These are phyloP conservation scores for Vaccinium vitisidaea DNA, from an alignment of 148 eudicot genomes.

Conservation along the genomic window DNA sequence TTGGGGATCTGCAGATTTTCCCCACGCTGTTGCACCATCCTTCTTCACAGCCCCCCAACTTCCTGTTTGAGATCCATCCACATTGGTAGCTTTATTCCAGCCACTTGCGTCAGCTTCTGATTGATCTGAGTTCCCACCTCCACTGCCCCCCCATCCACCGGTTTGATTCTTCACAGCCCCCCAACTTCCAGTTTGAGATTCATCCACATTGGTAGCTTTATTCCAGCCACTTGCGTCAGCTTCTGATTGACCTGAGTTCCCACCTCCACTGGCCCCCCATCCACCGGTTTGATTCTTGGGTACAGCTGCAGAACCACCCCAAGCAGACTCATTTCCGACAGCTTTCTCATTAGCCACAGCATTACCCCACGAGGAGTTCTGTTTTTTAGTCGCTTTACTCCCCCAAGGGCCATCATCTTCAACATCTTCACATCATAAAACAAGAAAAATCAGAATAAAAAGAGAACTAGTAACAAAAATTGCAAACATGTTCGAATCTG, in stretches of 20 bases:
- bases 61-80: slow-evolving; percentile 19
- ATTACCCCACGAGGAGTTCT: slow-evolving; percentile 46
- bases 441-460: not conserved
- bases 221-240: slow-evolving; percentile 28
- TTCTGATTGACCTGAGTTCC: slow-evolving; percentile 23
- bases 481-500: not conserved
- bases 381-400: slow-evolving; percentile 37
- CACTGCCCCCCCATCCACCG: slow-evolving; percentile 34
- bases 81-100: slow-evolving; percentile 23
- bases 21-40: slow-evolving; percentile 26
- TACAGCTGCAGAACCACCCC: slow-evolving; percentile 35
- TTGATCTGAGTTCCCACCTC: slow-evolving; percentile 22
- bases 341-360: slow-evolving; percentile 29
- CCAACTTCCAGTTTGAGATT: slow-evolving; percentile 27
- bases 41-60: slow-evolving; percentile 24
- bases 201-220: slow-evolving; percentile 13
- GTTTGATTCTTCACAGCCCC: slow-evolving; percentile 18
- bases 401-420: slow-evolving; percentile 48
- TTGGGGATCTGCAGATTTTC: slow-evolving; percentile 12
- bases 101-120: slow-evolving; percentile 23
- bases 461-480: not conserved
- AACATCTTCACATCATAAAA: slow-evolving; percentile 21
- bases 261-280: slow-evolving; percentile 33
- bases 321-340: slow-evolving; percentile 26
- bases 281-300: slow-evolving; percentile 27